Conservation (phyloP, 176 grass and related monocot species). For the Ensete ventricosum region DNA sequence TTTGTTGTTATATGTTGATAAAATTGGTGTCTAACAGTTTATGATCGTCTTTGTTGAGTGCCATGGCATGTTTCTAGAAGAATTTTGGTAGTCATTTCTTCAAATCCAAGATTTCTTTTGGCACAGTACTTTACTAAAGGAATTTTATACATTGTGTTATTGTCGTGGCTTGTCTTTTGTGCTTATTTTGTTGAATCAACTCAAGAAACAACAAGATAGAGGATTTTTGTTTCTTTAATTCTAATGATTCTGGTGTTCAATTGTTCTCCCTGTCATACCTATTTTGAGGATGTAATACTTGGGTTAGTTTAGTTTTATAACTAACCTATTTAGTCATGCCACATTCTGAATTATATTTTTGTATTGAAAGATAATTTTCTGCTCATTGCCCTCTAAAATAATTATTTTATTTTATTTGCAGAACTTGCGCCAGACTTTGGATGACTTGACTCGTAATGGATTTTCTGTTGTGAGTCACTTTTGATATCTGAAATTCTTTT, state of each 20-base stretch:
- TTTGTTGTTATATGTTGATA: background rate
- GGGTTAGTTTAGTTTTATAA: background rate
- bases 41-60: background rate
- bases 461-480: slow-evolving; percentile 65
- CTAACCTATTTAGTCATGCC: background rate
- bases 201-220: background rate
- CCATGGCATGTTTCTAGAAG: background rate
- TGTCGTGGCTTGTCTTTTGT: background rate
- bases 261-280: background rate
- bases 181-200: background rate
- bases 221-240: background rate
- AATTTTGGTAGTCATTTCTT: background rate
- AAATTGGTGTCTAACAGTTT: background rate
- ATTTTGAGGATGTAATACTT: background rate
- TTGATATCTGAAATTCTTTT: background rate
- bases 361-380: background rate
- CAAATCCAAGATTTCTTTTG: background rate
- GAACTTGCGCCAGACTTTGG: slow-evolving; percentile 93
- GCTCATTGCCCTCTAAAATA: slow-evolving; percentile 13
- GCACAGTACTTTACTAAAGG: background rate
- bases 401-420: slow-evolving; percentile 30
- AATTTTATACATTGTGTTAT: background rate
- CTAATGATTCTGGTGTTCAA: background rate
- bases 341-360: background rate
- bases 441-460: slow-evolving; percentile 92